A percentile compares a stretch with the other conserved stretches of the same genome.
These are phyloP conservation scores for Aureobasidium sp. DNA, from an alignment of 2,329 filamentous ascomycete species.

Conservation along the genomic window DNA sequence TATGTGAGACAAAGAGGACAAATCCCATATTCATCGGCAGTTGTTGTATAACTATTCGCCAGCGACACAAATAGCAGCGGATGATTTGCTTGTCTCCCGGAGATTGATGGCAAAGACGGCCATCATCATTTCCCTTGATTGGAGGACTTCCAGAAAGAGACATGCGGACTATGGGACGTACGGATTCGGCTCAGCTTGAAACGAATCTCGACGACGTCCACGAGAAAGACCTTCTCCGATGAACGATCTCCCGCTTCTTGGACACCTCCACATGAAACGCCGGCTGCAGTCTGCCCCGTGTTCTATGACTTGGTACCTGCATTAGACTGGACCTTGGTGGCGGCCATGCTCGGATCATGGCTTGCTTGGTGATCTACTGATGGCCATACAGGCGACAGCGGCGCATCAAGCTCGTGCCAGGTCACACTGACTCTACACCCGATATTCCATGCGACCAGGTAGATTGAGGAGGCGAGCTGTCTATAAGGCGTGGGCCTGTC, in stretches of 20 bases:
- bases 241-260: conserved; percentile 6
- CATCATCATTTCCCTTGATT: conserved; percentile 8
- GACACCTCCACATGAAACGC: conserved; percentile 11
- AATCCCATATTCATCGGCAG: neutral
- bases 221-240: conserved; percentile 7
- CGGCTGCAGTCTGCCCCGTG: conserved; percentile 6
- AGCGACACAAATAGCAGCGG: conserved; percentile 2
- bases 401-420: conserved; percentile 13
- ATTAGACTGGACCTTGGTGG: conserved; percentile 4
- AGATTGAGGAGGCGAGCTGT: neutral
- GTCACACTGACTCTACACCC: conserved; percentile 2
- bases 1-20: neutral
- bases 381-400: conserved; percentile 3
- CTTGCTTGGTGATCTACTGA: conserved; percentile 1
- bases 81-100: neutral
- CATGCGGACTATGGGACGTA: neutral
- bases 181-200: conserved; percentile 7
- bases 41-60: neutral
- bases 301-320: conserved; percentile 12
- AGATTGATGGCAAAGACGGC: neutral
- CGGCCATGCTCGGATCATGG: conserved; percentile 10
- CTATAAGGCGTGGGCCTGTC: conserved; percentile 6
- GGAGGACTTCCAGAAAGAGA: conserved; percentile 7
- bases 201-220: neutral
- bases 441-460: neutral